Evolutionary conservation across 2,329 filamentous ascomycete genomes (phyloP), one percentile per base, ranked within the genome.

Genomic region (Cryoendolithus antarcticus): DNA sequence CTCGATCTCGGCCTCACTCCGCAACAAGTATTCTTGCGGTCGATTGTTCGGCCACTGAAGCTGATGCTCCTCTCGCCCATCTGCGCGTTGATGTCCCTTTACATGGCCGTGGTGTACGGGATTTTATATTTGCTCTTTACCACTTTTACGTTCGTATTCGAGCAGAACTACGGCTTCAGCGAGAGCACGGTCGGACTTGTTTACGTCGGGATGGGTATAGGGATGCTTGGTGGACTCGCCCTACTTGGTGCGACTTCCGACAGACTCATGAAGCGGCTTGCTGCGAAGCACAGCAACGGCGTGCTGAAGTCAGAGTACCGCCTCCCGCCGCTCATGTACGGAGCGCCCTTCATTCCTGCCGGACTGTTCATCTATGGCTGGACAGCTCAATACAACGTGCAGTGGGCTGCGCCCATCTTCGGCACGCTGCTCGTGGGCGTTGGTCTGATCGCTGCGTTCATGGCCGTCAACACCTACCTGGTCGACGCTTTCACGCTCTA

Each of bases 291-390:
- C 53, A 35, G 49, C 55, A 48, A 35, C 43, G 47, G 30, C 21
- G 43, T 34, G 15, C 24, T 10, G 7, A 59, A 55, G 24, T 77
- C 79, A 0, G 79, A 83, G 48, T 76, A 72, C 48, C 72, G 78
- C 9, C 61, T 79, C 0, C 76, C 76, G 0, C 60, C 79, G 2
- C 70, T 77, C 56, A 51, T 74, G 8, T 59, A 69, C 0, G 71
- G 69, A 0, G 67, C 69, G 0, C 32, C 77, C 0, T 43, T 78
- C 2, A 62, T 71, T 0, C 72, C 74, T 0, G 46, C 63, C 0
- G 70, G 72, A 0, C 54, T 77, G 1, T 72, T 75, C 47, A 65
- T 70, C 51, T 78, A 77, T 46, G 74, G 72, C 30, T 77, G 72
- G 72, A 63, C 63, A 1, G 70, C 70, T 0, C 62, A 74, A 40